These are phyloP conservation scores for Cyberlindnera suaveolens DNA, from an alignment of 805 yeast species.

Conservation along the genomic window DNA sequence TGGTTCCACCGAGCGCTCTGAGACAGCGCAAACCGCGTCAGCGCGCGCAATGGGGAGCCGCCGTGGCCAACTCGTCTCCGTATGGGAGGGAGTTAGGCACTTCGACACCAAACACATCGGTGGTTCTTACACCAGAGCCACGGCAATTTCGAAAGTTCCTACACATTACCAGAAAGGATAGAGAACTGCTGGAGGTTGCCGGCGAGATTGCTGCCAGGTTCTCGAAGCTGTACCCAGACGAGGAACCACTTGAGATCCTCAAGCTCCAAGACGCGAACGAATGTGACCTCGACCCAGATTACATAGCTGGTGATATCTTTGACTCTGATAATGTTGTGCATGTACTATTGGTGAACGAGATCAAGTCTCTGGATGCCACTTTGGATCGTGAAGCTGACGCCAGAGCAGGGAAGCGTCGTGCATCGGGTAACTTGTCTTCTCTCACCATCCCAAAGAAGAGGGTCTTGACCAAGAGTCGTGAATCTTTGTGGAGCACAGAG, in stretches of 20 bases:
- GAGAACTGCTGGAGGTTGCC: conserved; percentile 42
- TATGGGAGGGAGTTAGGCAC: conserved; percentile 27
- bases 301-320: conserved; percentile 57
- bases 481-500: conserved; percentile 14
- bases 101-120: conserved; percentile 30
- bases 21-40: conserved; percentile 5
- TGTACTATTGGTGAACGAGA: conserved; percentile 37
- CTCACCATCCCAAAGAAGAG: conserved; percentile 24
- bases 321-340: conserved; percentile 40
- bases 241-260: conserved; percentile 46
- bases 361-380: conserved; percentile 23
- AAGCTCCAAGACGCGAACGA: conserved; percentile 59
- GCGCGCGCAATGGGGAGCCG: conserved; percentile 1
- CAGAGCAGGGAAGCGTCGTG: conserved; percentile 21
- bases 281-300: conserved; percentile 81
- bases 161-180: conserved; percentile 49
- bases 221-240: conserved; percentile 58
- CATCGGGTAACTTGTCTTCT: conserved; percentile 13
- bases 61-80: conserved; percentile 8
- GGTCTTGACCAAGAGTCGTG: conserved; percentile 1
- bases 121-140: conserved; percentile 12
- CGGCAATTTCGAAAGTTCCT: conserved; percentile 46
- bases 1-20: conserved; percentile 35
- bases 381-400: conserved; percentile 4
- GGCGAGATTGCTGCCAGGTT: conserved; percentile 51